Base-by-base conservation (phyloP, 805 yeast species). In the Hanseniaspora meyeri region DNA sequence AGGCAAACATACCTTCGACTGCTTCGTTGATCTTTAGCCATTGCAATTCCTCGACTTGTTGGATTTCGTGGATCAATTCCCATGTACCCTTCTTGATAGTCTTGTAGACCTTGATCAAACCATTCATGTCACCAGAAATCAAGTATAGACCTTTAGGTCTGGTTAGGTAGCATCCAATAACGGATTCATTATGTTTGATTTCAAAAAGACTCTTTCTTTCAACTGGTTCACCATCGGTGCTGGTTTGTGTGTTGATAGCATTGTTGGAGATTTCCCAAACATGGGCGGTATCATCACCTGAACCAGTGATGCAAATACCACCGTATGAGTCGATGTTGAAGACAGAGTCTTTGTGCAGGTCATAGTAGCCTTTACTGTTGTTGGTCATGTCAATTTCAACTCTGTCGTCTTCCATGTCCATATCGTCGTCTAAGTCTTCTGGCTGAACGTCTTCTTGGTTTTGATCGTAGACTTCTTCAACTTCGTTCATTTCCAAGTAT, bases 81-180 rank as follows among this genome's bases (percentile, higher is more conserved):
- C 97, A 91, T 67, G 90, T 88, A 32, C 95, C 96, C 47, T 84
- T 83, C 63, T 83, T 83, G 48, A 76, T 68, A 7, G 90, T 72
- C 65, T 81, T 79, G 72, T 83, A 86, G 16, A 89, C 80, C 62
- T 86, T 75, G 34, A 91, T 75, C 63, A 81, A 81, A 55, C 98
- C 97, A 55, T 82, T 82, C 99, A 93, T 93, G 70, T 95, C 99
- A 42, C 91, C 97, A 6, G 96, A 85, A 12, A 93, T 76, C 45
- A 87, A 73, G 64, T 74, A 89, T 47, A 80, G 76, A 29, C 97
- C 99, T 64, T 87, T 93, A 39, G 74, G 70, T 34, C 54, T 56
- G 1, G 95, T 82, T 70, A 93, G 93, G 0, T 82, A 88, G 52
- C 93, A 90, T 8, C 87, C 75, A 52, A 88, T 78, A 3, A 93